These are phyloP conservation scores for Acorus gramineus DNA, from an alignment of 106 monocot species.

Conservation along the genomic window DNA sequence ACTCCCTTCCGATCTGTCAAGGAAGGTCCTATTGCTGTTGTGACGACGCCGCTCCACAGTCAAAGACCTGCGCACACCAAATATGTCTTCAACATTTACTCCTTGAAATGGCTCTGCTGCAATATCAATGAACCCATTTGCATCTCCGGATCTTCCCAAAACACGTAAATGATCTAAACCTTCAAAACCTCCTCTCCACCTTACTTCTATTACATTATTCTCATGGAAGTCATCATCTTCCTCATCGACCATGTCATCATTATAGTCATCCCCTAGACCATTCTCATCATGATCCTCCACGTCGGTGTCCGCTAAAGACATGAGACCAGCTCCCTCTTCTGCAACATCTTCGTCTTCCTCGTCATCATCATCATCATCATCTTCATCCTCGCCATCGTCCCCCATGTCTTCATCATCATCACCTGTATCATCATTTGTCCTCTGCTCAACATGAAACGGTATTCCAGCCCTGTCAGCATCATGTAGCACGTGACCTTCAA, in stretches of 20 bases:
- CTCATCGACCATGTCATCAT: constrained; percentile 60
- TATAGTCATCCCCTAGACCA: constrained; percentile 52
- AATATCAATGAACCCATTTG: constrained; percentile 49
- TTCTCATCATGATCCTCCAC: constrained; percentile 53
- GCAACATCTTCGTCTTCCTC: constrained; percentile 41
- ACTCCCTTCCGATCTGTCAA: constrained; percentile 35
- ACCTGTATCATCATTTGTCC: constrained; percentile 40
- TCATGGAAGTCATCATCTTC: constrained; percentile 47
- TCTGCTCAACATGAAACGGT: constrained; percentile 35
- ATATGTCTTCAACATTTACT: constrained; percentile 35
- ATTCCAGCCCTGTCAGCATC: constrained; percentile 28
- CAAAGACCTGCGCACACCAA: constrained; percentile 41
- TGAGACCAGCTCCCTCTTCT: constrained; percentile 50
- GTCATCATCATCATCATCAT: constrained; percentile 61
- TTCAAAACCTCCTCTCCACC: constrained; percentile 55
- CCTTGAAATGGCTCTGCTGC: constrained; percentile 55
- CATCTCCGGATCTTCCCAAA: constrained; percentile 42
- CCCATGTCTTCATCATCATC: constrained; percentile 56
- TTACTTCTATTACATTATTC: constrained; percentile 66
- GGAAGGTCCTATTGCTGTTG: constrained; percentile 25
- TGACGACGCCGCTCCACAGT: constrained; percentile 50
- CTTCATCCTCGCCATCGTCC: constrained; percentile 41
- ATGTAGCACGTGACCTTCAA: constrained; percentile 19
- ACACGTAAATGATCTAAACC: constrained; percentile 44
- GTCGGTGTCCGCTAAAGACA: constrained; percentile 65